Conservation (phyloP, 2,329 filamentous ascomycete species). For the Mycogone perniciosa region DNA sequence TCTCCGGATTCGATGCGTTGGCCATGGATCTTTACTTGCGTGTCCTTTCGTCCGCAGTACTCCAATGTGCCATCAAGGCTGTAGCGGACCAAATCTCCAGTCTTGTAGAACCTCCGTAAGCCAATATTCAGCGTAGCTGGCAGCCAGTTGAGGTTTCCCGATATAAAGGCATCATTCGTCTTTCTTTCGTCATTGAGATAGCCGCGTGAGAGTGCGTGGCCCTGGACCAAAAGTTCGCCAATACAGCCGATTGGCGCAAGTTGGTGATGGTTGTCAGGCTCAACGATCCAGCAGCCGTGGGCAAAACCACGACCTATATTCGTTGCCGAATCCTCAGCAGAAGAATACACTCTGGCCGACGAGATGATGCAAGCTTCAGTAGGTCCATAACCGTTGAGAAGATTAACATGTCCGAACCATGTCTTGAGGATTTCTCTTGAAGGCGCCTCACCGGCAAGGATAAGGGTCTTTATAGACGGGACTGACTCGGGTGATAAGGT, state of each 20-base stretch:
- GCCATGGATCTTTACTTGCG: conserved; percentile 10
- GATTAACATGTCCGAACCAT: conserved; percentile 12
- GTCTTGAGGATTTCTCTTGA: conserved; percentile 25
- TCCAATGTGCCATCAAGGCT: background rate
- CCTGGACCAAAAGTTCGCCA: conserved; percentile 20
- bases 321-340: background rate
- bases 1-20: conserved; percentile 9
- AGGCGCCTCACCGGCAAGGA: conserved; percentile 11
- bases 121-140: background rate
- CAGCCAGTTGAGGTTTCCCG: background rate
- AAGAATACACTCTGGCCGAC: background rate
- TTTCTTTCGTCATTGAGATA: conserved; percentile 19
- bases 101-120: conserved; percentile 10
- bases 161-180: conserved; percentile 15
- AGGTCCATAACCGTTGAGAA: conserved; percentile 17
- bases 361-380: conserved; percentile 11
- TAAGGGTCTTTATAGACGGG: conserved; percentile 10
- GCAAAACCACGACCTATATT: conserved; percentile 6
- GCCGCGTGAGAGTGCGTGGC: conserved; percentile 15
- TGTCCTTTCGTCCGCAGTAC: conserved; percentile 5
- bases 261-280: conserved; percentile 14
- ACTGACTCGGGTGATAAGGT: background rate
- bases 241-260: conserved; percentile 18
- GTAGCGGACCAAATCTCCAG: conserved; percentile 10
- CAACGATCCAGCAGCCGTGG: conserved; percentile 15